Conservation (phyloP, 495 filamentous ascomycete species). For the Daldinia childiae region DNA sequence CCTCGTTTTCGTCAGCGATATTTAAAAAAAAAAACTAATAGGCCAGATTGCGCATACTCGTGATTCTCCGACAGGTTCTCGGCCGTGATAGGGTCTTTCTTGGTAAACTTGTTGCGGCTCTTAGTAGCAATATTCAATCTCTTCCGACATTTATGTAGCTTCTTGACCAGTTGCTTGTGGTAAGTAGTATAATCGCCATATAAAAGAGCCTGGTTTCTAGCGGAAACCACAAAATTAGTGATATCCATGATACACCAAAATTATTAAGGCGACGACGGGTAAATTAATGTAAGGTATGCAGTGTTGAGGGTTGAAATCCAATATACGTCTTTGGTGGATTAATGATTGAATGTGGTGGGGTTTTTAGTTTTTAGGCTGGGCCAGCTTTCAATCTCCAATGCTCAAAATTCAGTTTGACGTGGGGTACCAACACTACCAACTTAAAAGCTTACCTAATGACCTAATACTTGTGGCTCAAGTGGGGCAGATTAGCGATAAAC, state of each 20-base stretch:
- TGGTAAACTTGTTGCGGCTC: slow-evolving; percentile 83
- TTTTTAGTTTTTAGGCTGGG: slow-evolving; percentile 9
- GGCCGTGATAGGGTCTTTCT: slow-evolving; percentile 74
- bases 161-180: slow-evolving; percentile 78
- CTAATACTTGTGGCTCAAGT: slow-evolving; percentile 10
- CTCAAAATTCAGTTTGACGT: slow-evolving; percentile 11
- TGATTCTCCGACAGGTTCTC: slow-evolving; percentile 80
- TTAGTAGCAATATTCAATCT: slow-evolving; percentile 83
- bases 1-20: slow-evolving; percentile 55
- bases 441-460: too few relatives aligned
- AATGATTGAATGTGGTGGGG: slow-evolving; percentile 3
- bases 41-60: slow-evolving; percentile 64
- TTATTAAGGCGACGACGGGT: not conserved
- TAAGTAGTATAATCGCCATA: slow-evolving; percentile 91
- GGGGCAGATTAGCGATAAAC: slow-evolving; percentile 23
- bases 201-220: slow-evolving; percentile 81
- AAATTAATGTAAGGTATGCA: not conserved
- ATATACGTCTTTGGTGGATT: slow-evolving; percentile 8
- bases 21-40: slow-evolving; percentile 1
- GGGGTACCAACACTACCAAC: slow-evolving; percentile 9
- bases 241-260: slow-evolving; percentile 78
- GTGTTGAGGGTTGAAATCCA: not conserved
- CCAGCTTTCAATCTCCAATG: slow-evolving; percentile 2
- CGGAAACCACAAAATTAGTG: slow-evolving; percentile 80
- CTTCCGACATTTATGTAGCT: slow-evolving; percentile 83